Conservation (phyloP, 2,329 filamentous ascomycete genomes). For the Eutypella sp. region DNA sequence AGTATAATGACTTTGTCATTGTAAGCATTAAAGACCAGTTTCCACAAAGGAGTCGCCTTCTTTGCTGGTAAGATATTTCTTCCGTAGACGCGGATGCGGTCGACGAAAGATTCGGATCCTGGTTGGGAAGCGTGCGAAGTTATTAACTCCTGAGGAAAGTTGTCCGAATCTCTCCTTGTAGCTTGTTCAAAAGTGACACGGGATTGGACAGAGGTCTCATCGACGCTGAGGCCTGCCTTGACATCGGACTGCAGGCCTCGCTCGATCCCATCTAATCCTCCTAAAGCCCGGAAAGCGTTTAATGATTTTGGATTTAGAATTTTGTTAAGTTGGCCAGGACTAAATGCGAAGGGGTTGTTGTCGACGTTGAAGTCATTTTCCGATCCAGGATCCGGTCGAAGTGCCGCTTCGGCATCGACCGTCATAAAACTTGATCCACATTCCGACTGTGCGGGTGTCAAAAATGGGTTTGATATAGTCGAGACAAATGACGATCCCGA, state of each 20-base stretch:
- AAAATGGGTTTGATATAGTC: slow-evolving; percentile 27
- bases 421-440: slow-evolving; percentile 24
- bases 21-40: slow-evolving; percentile 63
- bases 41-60: slow-evolving; percentile 53
- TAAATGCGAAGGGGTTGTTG: slow-evolving; percentile 69
- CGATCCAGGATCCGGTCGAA: slow-evolving; percentile 64
- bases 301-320: slow-evolving; percentile 71
- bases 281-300: slow-evolving; percentile 64
- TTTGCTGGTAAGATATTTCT: slow-evolving; percentile 57
- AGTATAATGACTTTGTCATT: slow-evolving; percentile 71
- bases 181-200: slow-evolving; percentile 28
- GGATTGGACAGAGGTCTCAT: slow-evolving; percentile 46
- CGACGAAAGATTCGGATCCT: slow-evolving; percentile 31
- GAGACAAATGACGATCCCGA: slow-evolving; percentile 25
- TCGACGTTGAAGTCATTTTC: slow-evolving; percentile 65
- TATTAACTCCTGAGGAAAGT: slow-evolving; percentile 11
- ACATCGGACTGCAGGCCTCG: slow-evolving; percentile 63
- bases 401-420: slow-evolving; percentile 39
- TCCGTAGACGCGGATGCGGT: slow-evolving; percentile 56
- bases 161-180: slow-evolving; percentile 16
- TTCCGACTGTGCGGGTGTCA: slow-evolving; percentile 25
- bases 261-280: slow-evolving; percentile 64
- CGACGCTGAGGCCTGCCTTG: slow-evolving; percentile 60
- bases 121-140: background rate
- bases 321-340: slow-evolving; percentile 69